Evolutionary conservation across 257 asterid species (phyloP).

Genomic region (Solanum paucissectum): DNA sequence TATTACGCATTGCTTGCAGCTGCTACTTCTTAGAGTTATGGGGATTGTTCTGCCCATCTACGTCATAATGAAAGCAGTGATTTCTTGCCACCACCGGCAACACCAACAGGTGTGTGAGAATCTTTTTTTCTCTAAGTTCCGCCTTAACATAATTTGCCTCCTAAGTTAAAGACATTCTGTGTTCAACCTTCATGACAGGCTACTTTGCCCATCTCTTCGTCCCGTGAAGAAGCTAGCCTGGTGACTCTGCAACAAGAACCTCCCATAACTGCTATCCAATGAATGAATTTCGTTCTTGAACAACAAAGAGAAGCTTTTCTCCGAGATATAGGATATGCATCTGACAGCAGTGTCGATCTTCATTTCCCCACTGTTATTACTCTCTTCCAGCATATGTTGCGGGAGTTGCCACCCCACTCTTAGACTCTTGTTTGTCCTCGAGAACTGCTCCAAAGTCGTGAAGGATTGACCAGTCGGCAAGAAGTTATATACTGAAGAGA

Average conservation of each 20-base stretch:
- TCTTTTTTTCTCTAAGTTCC: not conserved
- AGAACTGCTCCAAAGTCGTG: not conserved
- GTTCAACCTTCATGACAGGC: not conserved
- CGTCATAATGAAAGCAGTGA: constrained; percentile 70
- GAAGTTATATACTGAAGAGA: not conserved
- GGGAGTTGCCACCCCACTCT: not conserved
- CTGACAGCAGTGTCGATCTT: not conserved
- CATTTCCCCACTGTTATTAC: not conserved
- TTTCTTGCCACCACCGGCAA: constrained; percentile 41
- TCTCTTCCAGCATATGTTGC: not conserved
- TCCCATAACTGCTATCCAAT: not conserved
- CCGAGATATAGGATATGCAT: not conserved
- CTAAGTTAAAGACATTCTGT: not conserved
- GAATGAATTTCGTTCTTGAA: not conserved
- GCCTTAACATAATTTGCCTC: not conserved
- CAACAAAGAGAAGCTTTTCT: not conserved
- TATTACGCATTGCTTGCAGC: constrained; percentile 27
- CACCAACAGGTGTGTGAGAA: constrained; percentile 37
- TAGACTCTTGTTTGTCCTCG: not conserved
- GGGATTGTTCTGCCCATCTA: constrained; percentile 77
- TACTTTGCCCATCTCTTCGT: not conserved
- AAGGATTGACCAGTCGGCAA: not conserved
- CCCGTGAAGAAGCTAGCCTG: not conserved
- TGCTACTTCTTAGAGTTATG: constrained; percentile 44
- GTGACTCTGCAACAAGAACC: constrained; percentile 1